Conservation (phyloP, 371 early-diverging fungal genomes). For the Encephalitozoon cuniculi region DNA sequence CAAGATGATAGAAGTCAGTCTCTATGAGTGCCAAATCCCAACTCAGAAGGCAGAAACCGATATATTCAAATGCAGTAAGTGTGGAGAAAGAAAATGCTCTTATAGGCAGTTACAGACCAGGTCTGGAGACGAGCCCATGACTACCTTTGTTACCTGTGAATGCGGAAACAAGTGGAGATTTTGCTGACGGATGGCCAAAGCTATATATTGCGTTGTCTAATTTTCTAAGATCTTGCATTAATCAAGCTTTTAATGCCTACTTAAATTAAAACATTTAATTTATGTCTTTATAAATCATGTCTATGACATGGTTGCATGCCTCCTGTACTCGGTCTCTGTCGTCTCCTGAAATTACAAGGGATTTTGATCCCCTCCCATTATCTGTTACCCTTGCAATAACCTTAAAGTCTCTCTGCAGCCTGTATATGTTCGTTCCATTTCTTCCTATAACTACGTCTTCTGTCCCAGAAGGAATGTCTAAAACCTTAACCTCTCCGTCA, state of each 20-base stretch:
- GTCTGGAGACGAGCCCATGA: slow-evolving; percentile 63
- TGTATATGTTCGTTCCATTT: not conserved
- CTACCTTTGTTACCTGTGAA: slow-evolving; percentile 60
- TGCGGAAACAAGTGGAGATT: slow-evolving; percentile 62
- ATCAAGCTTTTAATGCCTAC: not conserved
- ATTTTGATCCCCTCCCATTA: not conserved
- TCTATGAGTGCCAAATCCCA: slow-evolving; percentile 56
- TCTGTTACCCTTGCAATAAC: not conserved
- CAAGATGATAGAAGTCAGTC: slow-evolving; percentile 43
- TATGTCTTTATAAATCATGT: not conserved
- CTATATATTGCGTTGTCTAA: not conserved
- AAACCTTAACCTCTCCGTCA: not conserved
- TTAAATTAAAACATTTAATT: slow-evolving; percentile 4
- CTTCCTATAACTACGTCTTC: not conserved
- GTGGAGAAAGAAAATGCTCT: slow-evolving; percentile 60
- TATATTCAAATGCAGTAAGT: slow-evolving; percentile 60
- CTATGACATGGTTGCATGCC: not conserved
- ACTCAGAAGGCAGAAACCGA: slow-evolving; percentile 60
- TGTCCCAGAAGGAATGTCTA: not conserved
- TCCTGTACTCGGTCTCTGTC: not conserved
- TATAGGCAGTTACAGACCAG: slow-evolving; percentile 62
- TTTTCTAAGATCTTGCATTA: not conserved
- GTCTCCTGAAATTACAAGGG: not conserved
- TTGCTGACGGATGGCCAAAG: slow-evolving; percentile 27
- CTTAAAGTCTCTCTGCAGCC: not conserved